These are phyloP conservation scores for Penicillium cataractarum DNA, from an alignment of 495 filamentous ascomycete species.

Conservation along the genomic window DNA sequence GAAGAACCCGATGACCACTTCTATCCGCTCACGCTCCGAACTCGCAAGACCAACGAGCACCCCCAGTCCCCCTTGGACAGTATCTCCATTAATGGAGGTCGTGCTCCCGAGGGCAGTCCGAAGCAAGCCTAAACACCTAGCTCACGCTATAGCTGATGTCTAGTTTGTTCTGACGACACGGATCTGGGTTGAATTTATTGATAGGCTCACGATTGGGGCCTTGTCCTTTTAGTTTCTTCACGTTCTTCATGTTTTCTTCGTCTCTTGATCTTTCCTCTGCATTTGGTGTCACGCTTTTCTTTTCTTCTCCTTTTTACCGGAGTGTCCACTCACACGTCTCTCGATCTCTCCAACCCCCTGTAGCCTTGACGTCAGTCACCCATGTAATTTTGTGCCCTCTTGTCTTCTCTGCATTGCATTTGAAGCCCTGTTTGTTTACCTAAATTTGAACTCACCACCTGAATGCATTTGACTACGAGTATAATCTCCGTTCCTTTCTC, in stretches of 20 bases:
- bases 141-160: background rate
- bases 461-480: conserved; percentile 7
- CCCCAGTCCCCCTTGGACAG: conserved; percentile 47
- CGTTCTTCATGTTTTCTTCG: no score
- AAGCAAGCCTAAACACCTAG: background rate
- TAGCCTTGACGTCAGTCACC: conserved; percentile 20
- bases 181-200: background rate
- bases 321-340: background rate
- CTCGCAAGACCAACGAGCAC: conserved; percentile 45
- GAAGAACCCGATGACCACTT: conserved; percentile 94
- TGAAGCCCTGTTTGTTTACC: conserved; percentile 19
- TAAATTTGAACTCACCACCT: conserved; percentile 5
- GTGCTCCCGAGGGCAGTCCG: conserved; percentile 15
- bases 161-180: background rate
- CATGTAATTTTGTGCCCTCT: conserved; percentile 14
- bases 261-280: conserved; percentile 11
- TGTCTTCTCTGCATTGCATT: conserved; percentile 15
- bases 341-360: background rate
- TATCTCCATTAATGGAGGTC: conserved; percentile 41
- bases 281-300: conserved; percentile 23
- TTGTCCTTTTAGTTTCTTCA: conserved; percentile 5
- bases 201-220: conserved; percentile 5
- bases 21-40: conserved; percentile 80
- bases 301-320: conserved; percentile 12
- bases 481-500: background rate